Base-by-base conservation (phyloP, 768 basidiomycete genomes). In the Podaxis carcinomalis region DNA sequence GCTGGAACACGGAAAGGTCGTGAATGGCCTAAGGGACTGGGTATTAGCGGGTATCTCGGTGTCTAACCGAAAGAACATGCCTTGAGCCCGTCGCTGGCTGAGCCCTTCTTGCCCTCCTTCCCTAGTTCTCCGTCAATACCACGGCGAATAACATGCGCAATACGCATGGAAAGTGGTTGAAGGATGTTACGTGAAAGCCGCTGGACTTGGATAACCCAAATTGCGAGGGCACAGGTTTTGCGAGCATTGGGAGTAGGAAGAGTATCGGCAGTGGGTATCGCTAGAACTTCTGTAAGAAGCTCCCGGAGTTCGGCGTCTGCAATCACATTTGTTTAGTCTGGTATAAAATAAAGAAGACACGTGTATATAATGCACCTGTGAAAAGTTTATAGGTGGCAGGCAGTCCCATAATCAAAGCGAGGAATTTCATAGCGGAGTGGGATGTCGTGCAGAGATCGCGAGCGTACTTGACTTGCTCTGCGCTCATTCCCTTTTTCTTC, bases 61-160 rank as follows among this genome's bases (percentile, higher is more conserved):
- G 44, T 59, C 51, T 63, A 57, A 63, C 36, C 39, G 44, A 46
- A 52, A 58, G 55, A 57, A 69, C 73, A 65, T 68, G 88, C 92
- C 81, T 87, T 90, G 50, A 92, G 78, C 21, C 89, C 90, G 70
- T 94, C 92, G 36, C 81, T 88, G 1, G 79, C 81, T 3, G 92
- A 85, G 0, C 92, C 92, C 67, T 92, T 93, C 77, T 93, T 93
- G 9, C 92, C 92, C 70, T 94, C 92, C 69, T 90, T 91, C 4
- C 92, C 92, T 13, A 93, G 81, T 63, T 93, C 88, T 5, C 92
- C 92, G 57, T 90, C 88, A 61, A 94, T 81, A 25, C 88, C 92
- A 47, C 92, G 85, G 54, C 84, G 80, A 19, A 93, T 69, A 2
- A 89, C 89, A 60, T 83, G 85, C 1, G 87, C 80, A 36, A 94